Evolutionary conservation across 208 protist species (phyloP).

Genomic region (Naegleria gruberi): DNA sequence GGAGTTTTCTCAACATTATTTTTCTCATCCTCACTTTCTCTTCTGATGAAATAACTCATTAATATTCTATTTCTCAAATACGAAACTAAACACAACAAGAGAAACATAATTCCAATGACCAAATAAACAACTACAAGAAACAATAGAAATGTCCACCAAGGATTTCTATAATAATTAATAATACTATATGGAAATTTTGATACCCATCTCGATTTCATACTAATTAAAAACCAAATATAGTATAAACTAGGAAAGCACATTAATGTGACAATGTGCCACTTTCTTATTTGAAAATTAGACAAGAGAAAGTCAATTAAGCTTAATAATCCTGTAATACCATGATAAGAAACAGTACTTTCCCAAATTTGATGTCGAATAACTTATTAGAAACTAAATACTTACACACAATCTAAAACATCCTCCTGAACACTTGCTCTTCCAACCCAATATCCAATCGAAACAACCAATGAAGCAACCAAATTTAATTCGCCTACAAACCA

Average conservation of each 20-base stretch:
- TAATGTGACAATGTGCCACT: not conserved
- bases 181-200: not conserved
- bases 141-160: not conserved
- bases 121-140: too few species aligned
- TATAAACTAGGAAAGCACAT: not conserved
- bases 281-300: not conserved
- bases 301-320: not conserved
- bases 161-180: not conserved
- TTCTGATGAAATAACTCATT: too few species aligned
- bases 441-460: not conserved
- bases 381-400: not conserved
- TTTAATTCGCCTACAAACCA: not conserved
- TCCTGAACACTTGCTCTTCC: too few species aligned
- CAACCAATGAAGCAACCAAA: not conserved
- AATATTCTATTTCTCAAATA: too few species aligned
- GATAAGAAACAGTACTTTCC: not conserved
- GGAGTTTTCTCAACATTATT: too few species aligned
- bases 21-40: too few species aligned
- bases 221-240: not conserved
- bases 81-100: too few species aligned
- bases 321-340: not conserved
- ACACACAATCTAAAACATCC: not conserved
- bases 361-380: not conserved
- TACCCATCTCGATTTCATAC: not conserved
- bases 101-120: too few species aligned